phyloP scores from a whole-genome alignment of 352 stramenopile genomes.

The Phytopythium chamaehyphon region DNA sequence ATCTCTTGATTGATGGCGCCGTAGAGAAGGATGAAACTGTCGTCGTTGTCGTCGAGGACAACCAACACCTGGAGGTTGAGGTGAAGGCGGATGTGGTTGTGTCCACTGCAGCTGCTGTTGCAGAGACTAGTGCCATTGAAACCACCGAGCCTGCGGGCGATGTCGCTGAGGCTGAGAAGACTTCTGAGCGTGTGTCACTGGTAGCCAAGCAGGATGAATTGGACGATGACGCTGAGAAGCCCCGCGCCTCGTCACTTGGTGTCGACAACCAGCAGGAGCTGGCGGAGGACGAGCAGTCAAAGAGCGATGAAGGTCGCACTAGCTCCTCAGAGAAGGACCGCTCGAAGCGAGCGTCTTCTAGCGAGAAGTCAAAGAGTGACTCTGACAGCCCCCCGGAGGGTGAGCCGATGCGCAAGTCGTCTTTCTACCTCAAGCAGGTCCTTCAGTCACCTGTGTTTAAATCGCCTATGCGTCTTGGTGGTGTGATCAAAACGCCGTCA shows the following conservation, averaged over 20 bases:
- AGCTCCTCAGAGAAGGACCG: constrained; percentile 1
- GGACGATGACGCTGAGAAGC: not conserved
- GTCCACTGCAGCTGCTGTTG: not conserved
- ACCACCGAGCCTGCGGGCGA: not conserved
- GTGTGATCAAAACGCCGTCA: constrained; percentile 62
- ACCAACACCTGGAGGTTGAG: not conserved
- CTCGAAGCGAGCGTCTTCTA: not conserved
- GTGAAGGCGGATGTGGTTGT: not conserved
- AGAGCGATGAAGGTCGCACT: not conserved
- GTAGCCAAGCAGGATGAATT: not conserved
- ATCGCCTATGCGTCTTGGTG: constrained; percentile 67
- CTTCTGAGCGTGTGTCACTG: not conserved
- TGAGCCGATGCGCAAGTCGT: constrained; percentile 53
- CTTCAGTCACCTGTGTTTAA: constrained; percentile 83
- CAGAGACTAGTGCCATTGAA: not conserved
- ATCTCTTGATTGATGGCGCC: not conserved
- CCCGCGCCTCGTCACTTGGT: not conserved
- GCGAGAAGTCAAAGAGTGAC: constrained; percentile 22
- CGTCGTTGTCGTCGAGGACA: not conserved
- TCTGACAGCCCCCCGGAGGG: constrained; percentile 15
- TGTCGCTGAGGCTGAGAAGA: not conserved
- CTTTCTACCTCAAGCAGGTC: constrained; percentile 83
- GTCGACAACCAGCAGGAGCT: constrained; percentile 3
- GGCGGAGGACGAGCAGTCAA: not conserved
- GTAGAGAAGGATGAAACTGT: not conserved